A percentile compares a stretch with the other conserved stretches of the same genome.
Conservation (phyloP, 768 basidiomycete genomes). For the Cyathus striatus region DNA sequence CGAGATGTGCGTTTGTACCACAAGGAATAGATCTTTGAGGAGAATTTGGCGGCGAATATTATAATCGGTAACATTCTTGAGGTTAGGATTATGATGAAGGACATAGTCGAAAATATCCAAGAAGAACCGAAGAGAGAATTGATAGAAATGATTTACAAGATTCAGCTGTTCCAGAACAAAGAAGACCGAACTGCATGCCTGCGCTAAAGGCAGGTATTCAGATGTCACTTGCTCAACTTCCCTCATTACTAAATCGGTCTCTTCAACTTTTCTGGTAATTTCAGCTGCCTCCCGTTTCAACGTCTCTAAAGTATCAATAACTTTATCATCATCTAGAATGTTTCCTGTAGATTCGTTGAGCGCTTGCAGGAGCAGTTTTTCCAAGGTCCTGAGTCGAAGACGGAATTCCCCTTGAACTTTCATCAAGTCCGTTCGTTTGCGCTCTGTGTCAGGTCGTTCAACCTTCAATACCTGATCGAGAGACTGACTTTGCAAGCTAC, state of each 20-base stretch:
- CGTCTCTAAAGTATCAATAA: conserved; percentile 93
- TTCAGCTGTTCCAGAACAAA: conserved; percentile 95
- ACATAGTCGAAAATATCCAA: conserved; percentile 97
- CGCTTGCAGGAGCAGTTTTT: conserved; percentile 89
- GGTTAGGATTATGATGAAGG: conserved; percentile 86
- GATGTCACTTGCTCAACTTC: conserved; percentile 95
- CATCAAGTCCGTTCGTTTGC: conserved; percentile 93
- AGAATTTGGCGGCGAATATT: conserved; percentile 72
- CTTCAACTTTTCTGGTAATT: conserved; percentile 91
- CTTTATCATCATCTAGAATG: conserved; percentile 98
- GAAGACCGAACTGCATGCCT: conserved; percentile 94
- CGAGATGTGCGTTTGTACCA: conserved; percentile 83
- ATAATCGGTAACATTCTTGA: conserved; percentile 74
- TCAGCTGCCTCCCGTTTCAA: conserved; percentile 95
- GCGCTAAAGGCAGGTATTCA: conserved; percentile 91
- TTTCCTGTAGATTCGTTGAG: conserved; percentile 96
- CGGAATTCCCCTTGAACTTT: conserved; percentile 98
- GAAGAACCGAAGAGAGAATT: conserved; percentile 97
- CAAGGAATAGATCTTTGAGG: conserved; percentile 82
- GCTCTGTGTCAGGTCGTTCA: conserved; percentile 94
- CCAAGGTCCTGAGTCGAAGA: conserved; percentile 84
- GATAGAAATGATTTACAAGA: conserved; percentile 95
- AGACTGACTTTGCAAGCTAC: conserved; percentile 97
- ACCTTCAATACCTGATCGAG: conserved; percentile 96
- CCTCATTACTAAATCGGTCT: conserved; percentile 92